Conservation (phyloP, 805 yeast genomes). For the Nakazawaea molendinolei region DNA sequence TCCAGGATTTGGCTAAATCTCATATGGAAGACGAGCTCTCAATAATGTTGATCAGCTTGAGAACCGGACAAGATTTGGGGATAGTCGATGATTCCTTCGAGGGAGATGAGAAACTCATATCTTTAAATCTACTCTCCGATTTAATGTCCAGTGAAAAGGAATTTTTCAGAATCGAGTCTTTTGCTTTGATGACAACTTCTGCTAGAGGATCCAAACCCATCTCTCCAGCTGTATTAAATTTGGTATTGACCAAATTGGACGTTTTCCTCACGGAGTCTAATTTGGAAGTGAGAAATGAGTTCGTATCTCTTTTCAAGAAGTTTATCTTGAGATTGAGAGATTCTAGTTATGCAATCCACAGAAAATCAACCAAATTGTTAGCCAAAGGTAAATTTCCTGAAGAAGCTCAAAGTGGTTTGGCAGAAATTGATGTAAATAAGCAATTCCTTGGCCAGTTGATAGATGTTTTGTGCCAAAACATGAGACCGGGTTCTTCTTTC, state of each 20-base stretch:
- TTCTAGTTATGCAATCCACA: conserved; percentile 50
- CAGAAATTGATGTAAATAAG: conserved; percentile 26
- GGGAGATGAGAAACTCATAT: conserved; percentile 24
- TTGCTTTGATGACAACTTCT: conserved; percentile 55
- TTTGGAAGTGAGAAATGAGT: conserved; percentile 61
- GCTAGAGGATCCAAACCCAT: conserved; percentile 57
- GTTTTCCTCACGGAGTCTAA: conserved; percentile 57
- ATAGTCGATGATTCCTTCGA: conserved; percentile 45
- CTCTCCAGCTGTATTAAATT: conserved; percentile 33
- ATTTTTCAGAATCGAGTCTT: conserved; percentile 42
- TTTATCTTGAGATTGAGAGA: conserved; percentile 64
- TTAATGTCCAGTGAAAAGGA: conserved; percentile 42
- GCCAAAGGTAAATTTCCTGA: conserved; percentile 30
- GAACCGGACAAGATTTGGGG: conserved; percentile 56
- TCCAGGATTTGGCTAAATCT: conserved; percentile 24
- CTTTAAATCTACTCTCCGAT: conserved; percentile 27
- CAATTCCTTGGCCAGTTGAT: conserved; percentile 36
- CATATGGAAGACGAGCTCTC: conserved; percentile 23
- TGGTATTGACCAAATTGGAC: conserved; percentile 38
- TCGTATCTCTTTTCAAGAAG: conserved; percentile 53
- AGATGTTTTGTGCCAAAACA: conserved; percentile 27
- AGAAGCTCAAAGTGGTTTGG: conserved; percentile 27
- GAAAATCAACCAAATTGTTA: conserved; percentile 40
- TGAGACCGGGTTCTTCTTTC: conserved; percentile 53
- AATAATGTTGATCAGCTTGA: conserved; percentile 46